These are phyloP conservation scores for Alloascoidea hylecoeti DNA, from an alignment of 805 yeast genomes.

Conservation along the genomic window DNA sequence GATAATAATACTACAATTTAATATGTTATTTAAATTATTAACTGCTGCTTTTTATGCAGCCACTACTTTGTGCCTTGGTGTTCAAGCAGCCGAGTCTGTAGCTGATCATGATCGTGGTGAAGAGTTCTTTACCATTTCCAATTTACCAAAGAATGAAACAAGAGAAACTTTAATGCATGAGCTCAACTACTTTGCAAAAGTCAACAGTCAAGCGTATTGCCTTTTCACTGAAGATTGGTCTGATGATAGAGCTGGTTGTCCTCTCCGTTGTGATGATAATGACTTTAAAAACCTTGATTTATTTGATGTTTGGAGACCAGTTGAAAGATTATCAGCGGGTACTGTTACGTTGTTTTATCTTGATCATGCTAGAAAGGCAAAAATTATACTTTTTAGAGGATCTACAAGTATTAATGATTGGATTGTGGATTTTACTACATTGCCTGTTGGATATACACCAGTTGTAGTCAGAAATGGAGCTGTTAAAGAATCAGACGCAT, in stretches of 20 bases:
- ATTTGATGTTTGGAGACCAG: not conserved
- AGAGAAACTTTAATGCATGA: too few relatives aligned
- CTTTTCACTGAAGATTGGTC: not conserved
- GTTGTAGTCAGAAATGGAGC: not conserved
- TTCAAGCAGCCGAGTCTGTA: too few relatives aligned
- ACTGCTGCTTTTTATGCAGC: too few relatives aligned
- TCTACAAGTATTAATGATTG: not conserved
- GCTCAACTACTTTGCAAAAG: too few relatives aligned
- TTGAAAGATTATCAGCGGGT: not conserved
- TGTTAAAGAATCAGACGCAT: not conserved
- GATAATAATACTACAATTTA: too few relatives aligned
- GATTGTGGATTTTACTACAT: not conserved
- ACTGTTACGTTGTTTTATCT: not conserved
- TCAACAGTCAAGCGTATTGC: too few relatives aligned
- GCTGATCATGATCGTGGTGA: too few relatives aligned
- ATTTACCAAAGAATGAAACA: too few relatives aligned
- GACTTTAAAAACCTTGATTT: not conserved
- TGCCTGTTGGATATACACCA: not conserved
- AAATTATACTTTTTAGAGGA: not conserved
- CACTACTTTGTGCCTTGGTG: too few relatives aligned
- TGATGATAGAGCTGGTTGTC: not conserved
- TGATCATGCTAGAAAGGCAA: not conserved
- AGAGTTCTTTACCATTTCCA: too few relatives aligned
- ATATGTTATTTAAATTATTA: too few relatives aligned
- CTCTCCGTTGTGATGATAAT: not conserved